These are phyloP conservation scores for Pseudogymnoascus sp. DNA, from an alignment of 2,329 filamentous ascomycete species.

Conservation along the genomic window DNA sequence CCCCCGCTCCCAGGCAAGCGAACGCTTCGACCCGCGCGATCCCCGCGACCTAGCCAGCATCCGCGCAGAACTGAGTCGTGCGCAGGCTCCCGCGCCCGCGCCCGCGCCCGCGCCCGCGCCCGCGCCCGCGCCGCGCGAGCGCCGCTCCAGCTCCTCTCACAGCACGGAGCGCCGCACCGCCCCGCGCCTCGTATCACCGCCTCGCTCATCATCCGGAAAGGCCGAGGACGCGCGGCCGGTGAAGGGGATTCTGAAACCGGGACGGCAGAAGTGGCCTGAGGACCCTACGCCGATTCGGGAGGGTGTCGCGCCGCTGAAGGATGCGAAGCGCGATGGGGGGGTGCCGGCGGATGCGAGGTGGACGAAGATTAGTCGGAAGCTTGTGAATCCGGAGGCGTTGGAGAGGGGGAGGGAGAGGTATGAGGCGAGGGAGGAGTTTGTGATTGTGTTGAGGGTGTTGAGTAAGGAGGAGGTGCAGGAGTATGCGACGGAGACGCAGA, in stretches of 20 bases:
- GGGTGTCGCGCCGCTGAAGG: constrained; percentile 88
- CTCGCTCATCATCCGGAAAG: constrained; percentile 41
- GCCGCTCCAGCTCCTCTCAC: constrained; percentile 17
- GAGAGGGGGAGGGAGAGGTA: constrained; percentile 82
- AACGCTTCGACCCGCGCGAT: constrained; percentile 14
- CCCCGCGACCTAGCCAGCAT: constrained; percentile 21
- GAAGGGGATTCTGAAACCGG: constrained; percentile 79
- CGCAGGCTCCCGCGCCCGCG: constrained; percentile 16
- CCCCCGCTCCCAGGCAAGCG: background rate
- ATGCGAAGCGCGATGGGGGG: constrained; percentile 68
- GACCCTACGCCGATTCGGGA: constrained; percentile 75
- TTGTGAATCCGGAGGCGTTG: constrained; percentile 84
- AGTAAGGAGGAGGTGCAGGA: constrained; percentile 83
- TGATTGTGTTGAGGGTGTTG: constrained; percentile 83
- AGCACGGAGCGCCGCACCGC: background rate
- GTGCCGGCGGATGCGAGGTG: constrained; percentile 74
- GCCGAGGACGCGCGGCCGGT: constrained; percentile 55
- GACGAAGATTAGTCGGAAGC: constrained; percentile 83
- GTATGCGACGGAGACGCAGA: constrained; percentile 71
- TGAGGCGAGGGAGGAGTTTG: constrained; percentile 85
- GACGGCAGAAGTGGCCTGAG: constrained; percentile 77
- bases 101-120: constrained; percentile 12
- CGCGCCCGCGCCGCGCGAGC: constrained; percentile 15
- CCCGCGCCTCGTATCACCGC: constrained; percentile 61
- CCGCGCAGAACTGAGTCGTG: constrained; percentile 20